A percentile compares a stretch with the other conserved stretches of the same genome.
Conservation (phyloP, 306 rosid genomes). For the Pyrus communis region DNA sequence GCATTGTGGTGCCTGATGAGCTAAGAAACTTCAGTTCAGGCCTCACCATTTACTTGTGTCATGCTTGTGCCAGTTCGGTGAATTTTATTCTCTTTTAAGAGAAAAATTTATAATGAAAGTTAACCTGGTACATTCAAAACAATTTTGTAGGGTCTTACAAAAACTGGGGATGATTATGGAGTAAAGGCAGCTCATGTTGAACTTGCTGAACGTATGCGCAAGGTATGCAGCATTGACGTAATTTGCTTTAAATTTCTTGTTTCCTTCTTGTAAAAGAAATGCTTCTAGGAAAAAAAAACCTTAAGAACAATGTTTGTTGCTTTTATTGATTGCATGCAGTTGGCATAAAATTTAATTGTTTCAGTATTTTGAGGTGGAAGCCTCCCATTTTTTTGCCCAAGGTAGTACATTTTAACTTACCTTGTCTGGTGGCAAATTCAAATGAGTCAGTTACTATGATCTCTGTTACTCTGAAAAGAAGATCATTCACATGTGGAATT, state of each 20-base stretch:
- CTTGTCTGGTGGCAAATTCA: neutral
- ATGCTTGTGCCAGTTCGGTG: neutral
- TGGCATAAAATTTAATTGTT: neutral
- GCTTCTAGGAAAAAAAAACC: neutral
- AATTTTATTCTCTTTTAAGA: neutral
- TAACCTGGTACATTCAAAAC: neutral
- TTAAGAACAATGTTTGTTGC: neutral
- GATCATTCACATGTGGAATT: neutral
- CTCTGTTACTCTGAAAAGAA: neutral
- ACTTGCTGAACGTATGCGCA: constrained; percentile 99
- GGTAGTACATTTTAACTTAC: neutral
- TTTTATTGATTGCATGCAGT: neutral
- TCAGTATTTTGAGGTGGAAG: neutral
- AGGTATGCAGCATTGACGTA: constrained; percentile 40
- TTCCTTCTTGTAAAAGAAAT: neutral
- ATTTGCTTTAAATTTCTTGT: neutral
- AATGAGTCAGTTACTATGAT: neutral
- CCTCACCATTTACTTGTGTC: neutral
- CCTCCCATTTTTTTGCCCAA: neutral
- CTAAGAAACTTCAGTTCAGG: neutral
- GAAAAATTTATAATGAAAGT: neutral
- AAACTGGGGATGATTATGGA: constrained; percentile 97
- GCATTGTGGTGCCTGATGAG: neutral
- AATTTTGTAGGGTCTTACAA: constrained; percentile 71
- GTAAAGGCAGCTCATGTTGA: constrained; percentile 96